Evolutionary conservation across 2,329 filamentous ascomycete genomes (phyloP), one percentile per base, ranked within the genome.

Genomic region (Hymenoscyphus albidus): DNA sequence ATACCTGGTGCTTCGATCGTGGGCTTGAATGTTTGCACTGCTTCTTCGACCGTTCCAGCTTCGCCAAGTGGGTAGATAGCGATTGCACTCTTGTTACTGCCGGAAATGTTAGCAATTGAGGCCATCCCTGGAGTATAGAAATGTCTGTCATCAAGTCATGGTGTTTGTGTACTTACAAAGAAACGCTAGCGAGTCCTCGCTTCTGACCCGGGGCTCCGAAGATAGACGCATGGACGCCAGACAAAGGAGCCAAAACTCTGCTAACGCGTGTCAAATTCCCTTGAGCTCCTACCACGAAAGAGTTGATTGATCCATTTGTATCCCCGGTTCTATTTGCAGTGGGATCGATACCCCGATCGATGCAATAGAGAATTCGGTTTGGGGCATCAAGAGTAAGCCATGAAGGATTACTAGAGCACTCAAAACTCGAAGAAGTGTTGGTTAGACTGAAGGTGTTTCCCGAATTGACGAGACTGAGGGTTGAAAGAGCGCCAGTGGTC

Each of bases 341-440:
- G 3, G 6, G 6, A 35, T 6, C 35, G 32, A 18, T 32, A 7
- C 62, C 67, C 10, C 64, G 62, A 39, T 69, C 67, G 5, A 65
- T n/a, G 18, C 67, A 69, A 39, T 69, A 69, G 13, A 69, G 44
- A 27, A 68, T 61, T 3, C 62, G 54, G 16, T 63, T 66, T 22
- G 42, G 31, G 10, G 13, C 35, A 31, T 69, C 67, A 18, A 68
- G 60, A 7, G 51, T 64, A 27, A 69, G 60, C 44, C 62, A 61
- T 5, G 67, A 61, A 3, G 64, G 61, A 51, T 68, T 67, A 31
- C 35, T 31, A 12, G n/a, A n/a, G 32, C 67, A 68, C 9, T 63
- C 58, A 5, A 31, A 16, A 0, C 42, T 62, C 12, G 42, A 59
- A 12, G 63, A 58, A 4, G 64, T 48, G 13, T 63, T 60, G 22